phyloP scores from a whole-genome alignment of 1,284 basidiomycete species.

The Afroboletus lepidellus region DNA sequence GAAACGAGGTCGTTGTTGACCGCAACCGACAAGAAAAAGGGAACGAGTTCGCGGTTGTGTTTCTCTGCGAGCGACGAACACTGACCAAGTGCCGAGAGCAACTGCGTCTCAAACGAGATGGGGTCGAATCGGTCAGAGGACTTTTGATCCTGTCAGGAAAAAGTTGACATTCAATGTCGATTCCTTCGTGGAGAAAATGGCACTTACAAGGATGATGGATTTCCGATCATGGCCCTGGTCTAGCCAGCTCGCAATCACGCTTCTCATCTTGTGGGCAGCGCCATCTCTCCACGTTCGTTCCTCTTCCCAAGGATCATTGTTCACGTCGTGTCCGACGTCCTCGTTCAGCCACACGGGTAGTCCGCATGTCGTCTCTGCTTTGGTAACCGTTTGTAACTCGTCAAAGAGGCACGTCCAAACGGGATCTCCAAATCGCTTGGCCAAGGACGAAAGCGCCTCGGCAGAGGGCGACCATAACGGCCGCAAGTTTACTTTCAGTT shows the following conservation, averaged over 20 bases:
- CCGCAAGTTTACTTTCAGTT: constrained; percentile 88
- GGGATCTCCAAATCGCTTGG: constrained; percentile 58
- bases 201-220: constrained; percentile 39
- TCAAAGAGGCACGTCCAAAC: constrained; percentile 74
- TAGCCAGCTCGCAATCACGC: constrained; percentile 45
- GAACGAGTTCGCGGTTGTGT: constrained; percentile 79
- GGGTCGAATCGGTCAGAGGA: constrained; percentile 70
- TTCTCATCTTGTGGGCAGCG: constrained; percentile 60
- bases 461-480: constrained; percentile 87
- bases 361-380: background rate
- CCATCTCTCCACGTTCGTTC: constrained; percentile 76
- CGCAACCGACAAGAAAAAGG: constrained; percentile 68
- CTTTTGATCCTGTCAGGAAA: constrained; percentile 49
- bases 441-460: constrained; percentile 60
- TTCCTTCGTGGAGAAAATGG: background rate
- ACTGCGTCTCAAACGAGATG: constrained; percentile 75
- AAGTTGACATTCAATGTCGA: background rate
- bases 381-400: constrained; percentile 47
- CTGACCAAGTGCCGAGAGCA: constrained; percentile 68
- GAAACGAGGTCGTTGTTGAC: constrained; percentile 36
- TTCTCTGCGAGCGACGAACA: constrained; percentile 75
- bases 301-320: constrained; percentile 56
- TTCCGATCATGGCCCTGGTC: constrained; percentile 29
- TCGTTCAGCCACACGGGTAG: constrained; percentile 21
- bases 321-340: constrained; percentile 23